phyloP scores from a whole-genome alignment of 2,329 filamentous ascomycete genomes.

The Epichloe hybrida region DNA sequence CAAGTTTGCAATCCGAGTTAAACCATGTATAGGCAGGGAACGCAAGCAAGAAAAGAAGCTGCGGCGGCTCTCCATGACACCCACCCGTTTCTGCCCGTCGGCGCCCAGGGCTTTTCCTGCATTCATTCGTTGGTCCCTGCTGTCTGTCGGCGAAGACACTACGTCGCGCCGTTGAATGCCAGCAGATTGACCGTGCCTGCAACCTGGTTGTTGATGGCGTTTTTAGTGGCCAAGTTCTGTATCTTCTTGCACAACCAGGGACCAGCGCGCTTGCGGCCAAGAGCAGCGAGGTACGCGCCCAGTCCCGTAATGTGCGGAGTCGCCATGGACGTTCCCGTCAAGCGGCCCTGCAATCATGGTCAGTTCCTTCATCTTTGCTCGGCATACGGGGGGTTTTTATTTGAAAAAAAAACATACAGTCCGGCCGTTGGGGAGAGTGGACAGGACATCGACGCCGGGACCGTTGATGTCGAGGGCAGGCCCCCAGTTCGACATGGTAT shows the following conservation, averaged over 20 bases:
- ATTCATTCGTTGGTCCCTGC: too few relatives aligned
- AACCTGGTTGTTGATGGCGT: slow-evolving; percentile 24
- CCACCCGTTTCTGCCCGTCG: too few relatives aligned
- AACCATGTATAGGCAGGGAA: too few relatives aligned
- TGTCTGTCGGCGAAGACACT: background rate
- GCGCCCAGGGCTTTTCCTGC: too few relatives aligned
- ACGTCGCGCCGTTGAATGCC: slow-evolving; percentile 35
- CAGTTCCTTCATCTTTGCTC: background rate
- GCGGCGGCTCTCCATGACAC: too few relatives aligned
- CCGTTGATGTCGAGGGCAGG: slow-evolving; percentile 27
- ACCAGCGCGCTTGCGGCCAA: slow-evolving; percentile 19
- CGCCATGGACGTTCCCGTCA: slow-evolving; percentile 35
- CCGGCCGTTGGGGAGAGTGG: slow-evolving; percentile 27
- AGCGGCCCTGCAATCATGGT: slow-evolving; percentile 6
- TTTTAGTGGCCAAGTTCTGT: slow-evolving; percentile 24
- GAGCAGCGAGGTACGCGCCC: slow-evolving; percentile 11
- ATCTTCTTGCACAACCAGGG: slow-evolving; percentile 32
- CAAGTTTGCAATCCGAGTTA: too few relatives aligned
- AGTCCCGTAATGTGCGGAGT: slow-evolving; percentile 29
- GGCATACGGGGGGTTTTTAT: too few relatives aligned
- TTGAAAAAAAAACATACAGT: slow-evolving; percentile 14
- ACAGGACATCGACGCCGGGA: slow-evolving; percentile 28
- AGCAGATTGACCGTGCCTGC: slow-evolving; percentile 34
- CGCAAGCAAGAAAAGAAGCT: too few relatives aligned
- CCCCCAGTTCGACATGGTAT: slow-evolving; percentile 34